Conservation (phyloP, 148 eudicot species). For the Limonium bicolor region DNA sequence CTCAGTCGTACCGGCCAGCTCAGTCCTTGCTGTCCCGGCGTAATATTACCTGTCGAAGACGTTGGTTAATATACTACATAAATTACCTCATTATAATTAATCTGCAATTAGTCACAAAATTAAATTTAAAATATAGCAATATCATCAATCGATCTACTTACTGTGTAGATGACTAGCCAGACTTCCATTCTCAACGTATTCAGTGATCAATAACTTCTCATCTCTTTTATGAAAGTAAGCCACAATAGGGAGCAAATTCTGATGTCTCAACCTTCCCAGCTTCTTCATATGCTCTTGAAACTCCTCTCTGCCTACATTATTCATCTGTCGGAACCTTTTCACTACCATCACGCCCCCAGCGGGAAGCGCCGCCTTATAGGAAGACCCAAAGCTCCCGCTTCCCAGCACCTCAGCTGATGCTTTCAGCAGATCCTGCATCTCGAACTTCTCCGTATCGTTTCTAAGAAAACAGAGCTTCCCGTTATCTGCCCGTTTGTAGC, state of each 20-base stretch:
- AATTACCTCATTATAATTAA: no score
- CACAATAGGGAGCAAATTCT: conserved; percentile 62
- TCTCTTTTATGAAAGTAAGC: conserved; percentile 72
- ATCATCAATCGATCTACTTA: conserved; percentile 12
- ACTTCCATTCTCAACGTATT: conserved; percentile 75
- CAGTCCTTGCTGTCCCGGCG: conserved; percentile 24
- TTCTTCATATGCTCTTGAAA: conserved; percentile 59
- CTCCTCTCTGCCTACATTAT: conserved; percentile 50
- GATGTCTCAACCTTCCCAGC: conserved; percentile 58
- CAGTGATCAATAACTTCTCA: conserved; percentile 68
- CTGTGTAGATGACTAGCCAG: conserved; percentile 86
- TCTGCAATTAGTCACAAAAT: no score
- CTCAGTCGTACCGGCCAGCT: conserved; percentile 61
- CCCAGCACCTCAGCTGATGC: conserved; percentile 83
- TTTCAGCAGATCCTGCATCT: conserved; percentile 55
- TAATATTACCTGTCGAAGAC: conserved; percentile 37
- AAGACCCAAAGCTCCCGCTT: conserved; percentile 78
- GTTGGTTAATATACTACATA: no score
- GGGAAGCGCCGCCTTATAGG: conserved; percentile 57
- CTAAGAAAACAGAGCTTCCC: conserved; percentile 42
- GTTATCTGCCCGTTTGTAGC: conserved; percentile 22
- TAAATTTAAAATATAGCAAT: no score
- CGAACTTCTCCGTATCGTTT: conserved; percentile 39
- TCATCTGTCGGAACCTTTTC: conserved; percentile 75
- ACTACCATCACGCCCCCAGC: conserved; percentile 50